Evolutionary conservation across 2,329 filamentous ascomycete species (phyloP), one percentile per base, ranked within the genome.

Genomic region (Aspergillus thermomutatus): DNA sequence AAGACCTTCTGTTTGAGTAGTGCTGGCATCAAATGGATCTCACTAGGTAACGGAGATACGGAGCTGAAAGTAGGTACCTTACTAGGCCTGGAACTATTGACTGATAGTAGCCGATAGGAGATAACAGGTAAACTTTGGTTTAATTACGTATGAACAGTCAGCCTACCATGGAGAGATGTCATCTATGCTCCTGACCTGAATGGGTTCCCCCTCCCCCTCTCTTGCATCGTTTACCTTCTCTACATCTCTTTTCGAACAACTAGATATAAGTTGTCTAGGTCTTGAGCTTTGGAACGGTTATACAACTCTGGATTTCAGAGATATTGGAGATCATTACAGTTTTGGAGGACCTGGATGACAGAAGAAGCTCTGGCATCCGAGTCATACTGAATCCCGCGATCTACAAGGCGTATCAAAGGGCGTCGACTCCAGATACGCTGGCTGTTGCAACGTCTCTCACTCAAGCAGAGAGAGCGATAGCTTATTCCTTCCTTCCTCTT

Each of bases 121-220:
- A 57, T 61, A 60, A 60, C 31, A 6, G 31, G 51, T 50, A 27
- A 21, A 48, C 21, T 17, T 25, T 52, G 25, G 34, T 52, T 37
- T 40, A 40, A 27, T 50, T 34, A 50, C 49, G 34, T 31, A 50
- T 50, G 34, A 21, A 8, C 37, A 43, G 63, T 64, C 62, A 63
- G 58, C 59, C 55, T 49, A 60, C 60, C 55, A 48, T 34, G 47
- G 43, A 53, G 58, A 31, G 57, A 59, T 59, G 61, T 64, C 64
- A 65, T 62, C 59, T 50, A 60, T 59, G 54, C 61, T 66, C 63
- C 62, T 65, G 61, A 64, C 64, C 62, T 64, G 60, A 60, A 54
- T 55, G 55, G 48, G 46, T 55, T 59, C 54, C 58, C 37, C 56
- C 59, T 55, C 54, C 55, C 54, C 62, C 59, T 53, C 55, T 51